Percentiles rank a stretch among this genome's conserved stretches.
Evolutionary conservation across 1,284 basidiomycete genomes (phyloP).

Genomic region (Malassezia restricta): DNA sequence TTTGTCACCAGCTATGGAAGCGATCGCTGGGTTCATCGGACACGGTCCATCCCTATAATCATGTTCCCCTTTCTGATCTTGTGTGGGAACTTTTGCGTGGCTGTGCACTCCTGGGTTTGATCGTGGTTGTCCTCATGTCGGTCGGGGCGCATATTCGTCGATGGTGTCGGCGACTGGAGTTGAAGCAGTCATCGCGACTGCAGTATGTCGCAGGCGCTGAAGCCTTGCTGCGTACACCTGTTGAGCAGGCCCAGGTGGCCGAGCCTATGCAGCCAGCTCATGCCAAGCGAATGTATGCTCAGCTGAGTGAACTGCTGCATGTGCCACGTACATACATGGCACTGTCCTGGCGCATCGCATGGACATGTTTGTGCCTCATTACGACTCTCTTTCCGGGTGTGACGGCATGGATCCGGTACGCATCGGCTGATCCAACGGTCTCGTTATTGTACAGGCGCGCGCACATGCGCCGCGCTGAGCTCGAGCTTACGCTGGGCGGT

Average conservation of each 20-base stretch:
- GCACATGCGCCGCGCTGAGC: background rate
- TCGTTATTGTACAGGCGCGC: background rate
- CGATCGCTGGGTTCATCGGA: slow-evolving; percentile 16
- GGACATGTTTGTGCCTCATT: background rate
- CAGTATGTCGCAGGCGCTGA: background rate
- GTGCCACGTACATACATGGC: background rate
- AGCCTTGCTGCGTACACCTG: background rate
- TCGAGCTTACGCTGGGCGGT: slow-evolving; percentile 4
- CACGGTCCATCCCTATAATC: slow-evolving; percentile 23
- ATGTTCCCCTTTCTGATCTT: slow-evolving; percentile 27
- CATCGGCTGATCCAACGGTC: background rate
- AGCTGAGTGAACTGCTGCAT: background rate
- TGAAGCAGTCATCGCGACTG: background rate
- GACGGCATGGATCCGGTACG: background rate
- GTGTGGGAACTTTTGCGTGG: slow-evolving; percentile 30
- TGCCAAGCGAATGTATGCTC: background rate
- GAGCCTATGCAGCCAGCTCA: background rate
- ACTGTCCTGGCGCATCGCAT: background rate
- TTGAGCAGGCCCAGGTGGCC: slow-evolving; percentile 1
- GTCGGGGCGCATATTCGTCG: slow-evolving; percentile 6
- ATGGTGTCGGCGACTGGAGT: background rate
- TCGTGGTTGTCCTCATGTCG: slow-evolving; percentile 23
- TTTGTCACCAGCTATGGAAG: slow-evolving; percentile 38
- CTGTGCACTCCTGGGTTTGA: slow-evolving; percentile 19
- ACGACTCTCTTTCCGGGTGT: background rate